Base-by-base conservation (phyloP, 2,329 filamentous ascomycete species). In the Fusarium pseudoanthophilum region DNA sequence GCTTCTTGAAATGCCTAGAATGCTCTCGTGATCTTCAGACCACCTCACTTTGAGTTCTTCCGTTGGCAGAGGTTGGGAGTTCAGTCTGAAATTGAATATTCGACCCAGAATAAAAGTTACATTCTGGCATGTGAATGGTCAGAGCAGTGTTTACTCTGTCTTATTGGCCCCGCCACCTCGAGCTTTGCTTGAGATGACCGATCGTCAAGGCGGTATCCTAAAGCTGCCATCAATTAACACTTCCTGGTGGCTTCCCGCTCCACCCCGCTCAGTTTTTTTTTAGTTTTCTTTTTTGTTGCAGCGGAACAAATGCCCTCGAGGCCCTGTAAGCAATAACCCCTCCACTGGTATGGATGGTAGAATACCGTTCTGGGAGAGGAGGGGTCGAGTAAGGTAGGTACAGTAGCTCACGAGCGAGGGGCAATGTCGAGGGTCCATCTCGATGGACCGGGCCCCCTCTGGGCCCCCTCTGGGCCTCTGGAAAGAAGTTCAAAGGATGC, bases 301-400 rank as follows among this genome's bases (percentile, higher is more conserved):
- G 71, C 57, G 53, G 64, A 60, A 57, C 51, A 56, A 43, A 42
- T 46, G 49, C 18, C n/a, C 32, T 52, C 32, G 18, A 15, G 13
- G 71, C 71, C 63, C 67, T 74, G 71, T 61, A 72, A 57, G 42
- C 46, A 65, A 67, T 42, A 37, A 69, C 71, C 72, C 71, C 71
- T 74, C 71, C 60, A 34, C 40, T 40, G 34, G 34, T 53, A 26
- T 26, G 26, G 26, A 59, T 45, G 57, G 55, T 32, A 40, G 11
- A 52, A 14, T 24, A n/a, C 13, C 48, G 60, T 40, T 16, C 34
- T 58, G 30, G 26, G 34, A 49, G 39, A 42, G 45, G 69, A 71
- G 69, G 69, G 69, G 69, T 71, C 43, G 46, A 67, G 49, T 28
- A 36, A 26, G 26, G 26, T 26, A 26, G 34, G 34, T 36, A 36